A percentile compares a stretch with the other conserved stretches of the same genome.
Evolutionary conservation across 495 filamentous ascomycete species (phyloP).

Genomic region (Aeminium ludgeri): DNA sequence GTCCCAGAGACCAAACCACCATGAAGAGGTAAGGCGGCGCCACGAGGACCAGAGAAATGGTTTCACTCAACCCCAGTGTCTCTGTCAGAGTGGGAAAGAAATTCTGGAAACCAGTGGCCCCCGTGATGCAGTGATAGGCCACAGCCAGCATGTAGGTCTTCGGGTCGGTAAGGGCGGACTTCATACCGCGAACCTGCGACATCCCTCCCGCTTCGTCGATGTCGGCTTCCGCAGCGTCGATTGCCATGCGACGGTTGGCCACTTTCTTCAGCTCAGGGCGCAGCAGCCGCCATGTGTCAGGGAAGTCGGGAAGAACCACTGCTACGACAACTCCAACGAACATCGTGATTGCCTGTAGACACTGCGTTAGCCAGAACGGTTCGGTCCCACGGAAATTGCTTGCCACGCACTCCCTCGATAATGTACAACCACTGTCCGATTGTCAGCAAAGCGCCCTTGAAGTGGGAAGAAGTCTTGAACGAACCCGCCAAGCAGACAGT

Average conservation of each 20-base stretch:
- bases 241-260: slow-evolving; percentile 32
- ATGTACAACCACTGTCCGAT: slow-evolving; percentile 15
- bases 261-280: slow-evolving; percentile 33
- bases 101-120: slow-evolving; percentile 37
- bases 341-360: slow-evolving; percentile 13
- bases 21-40: slow-evolving; percentile 41
- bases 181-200: slow-evolving; percentile 33
- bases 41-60: slow-evolving; percentile 32
- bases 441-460: background rate
- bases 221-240: slow-evolving; percentile 31
- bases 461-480: background rate
- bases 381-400: background rate
- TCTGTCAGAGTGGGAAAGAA: slow-evolving; percentile 36
- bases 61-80: slow-evolving; percentile 29
- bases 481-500: slow-evolving; percentile 12
- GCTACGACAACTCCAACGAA: slow-evolving; percentile 11
- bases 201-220: slow-evolving; percentile 32
- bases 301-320: slow-evolving; percentile 17
- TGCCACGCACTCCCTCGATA: slow-evolving; percentile 13
- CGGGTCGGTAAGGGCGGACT: slow-evolving; percentile 35
- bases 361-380: background rate
- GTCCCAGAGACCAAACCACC: slow-evolving; percentile 31
- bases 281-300: slow-evolving; percentile 27
- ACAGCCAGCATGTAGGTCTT: slow-evolving; percentile 35
- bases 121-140: slow-evolving; percentile 36